Percentiles rank a stretch among this genome's conserved stretches.
Evolutionary conservation across 257 asterid genomes (phyloP).

Genomic region (Lantana camara): DNA sequence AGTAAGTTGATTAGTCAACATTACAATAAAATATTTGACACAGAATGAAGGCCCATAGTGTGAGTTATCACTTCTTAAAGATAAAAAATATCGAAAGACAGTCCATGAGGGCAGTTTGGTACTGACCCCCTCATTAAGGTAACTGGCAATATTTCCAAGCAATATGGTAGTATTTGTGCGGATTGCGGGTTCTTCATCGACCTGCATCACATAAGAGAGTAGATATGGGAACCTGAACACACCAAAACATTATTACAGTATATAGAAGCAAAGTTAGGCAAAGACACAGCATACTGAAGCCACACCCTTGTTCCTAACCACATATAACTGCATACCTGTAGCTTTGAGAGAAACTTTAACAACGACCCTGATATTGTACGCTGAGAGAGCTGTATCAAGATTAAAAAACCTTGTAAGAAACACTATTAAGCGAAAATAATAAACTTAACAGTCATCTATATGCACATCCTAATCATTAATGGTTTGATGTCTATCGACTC

Average conservation of each 20-base stretch:
- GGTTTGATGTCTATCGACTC: conserved; percentile 21
- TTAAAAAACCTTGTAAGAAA: conserved; percentile 1
- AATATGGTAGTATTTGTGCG: conserved; percentile 96
- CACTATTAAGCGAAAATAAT: conserved; percentile 1
- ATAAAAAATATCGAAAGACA: conserved; percentile 21
- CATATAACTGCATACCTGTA: conserved; percentile 61
- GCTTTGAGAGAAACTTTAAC: conserved; percentile 92
- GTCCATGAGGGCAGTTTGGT: conserved; percentile 24
- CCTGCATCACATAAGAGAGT: conserved; percentile 48
- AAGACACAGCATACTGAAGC: conserved; percentile 24
- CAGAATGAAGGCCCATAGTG: conserved; percentile 19
- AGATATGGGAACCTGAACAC: conserved; percentile 14
- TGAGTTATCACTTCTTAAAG: conserved; percentile 24
- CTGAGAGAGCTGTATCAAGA: conserved; percentile 81
- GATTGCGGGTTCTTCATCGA: conserved; percentile 98
- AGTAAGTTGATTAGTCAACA: conserved; percentile 28
- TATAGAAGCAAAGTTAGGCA: conserved; percentile 16
- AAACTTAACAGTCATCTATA: conserved; percentile 26
- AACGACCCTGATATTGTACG: conserved; percentile 91
- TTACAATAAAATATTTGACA: conserved; percentile 13
- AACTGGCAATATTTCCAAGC: conserved; percentile 93
- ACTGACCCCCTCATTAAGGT: conserved; percentile 98
- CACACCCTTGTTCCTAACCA: conserved; percentile 14
- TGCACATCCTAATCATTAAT: conserved; percentile 21
- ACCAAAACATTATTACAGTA: conserved; percentile 2